Evolutionary conservation across 148 eudicot species (phyloP).

Genomic region (Salicornia ramosissima): DNA sequence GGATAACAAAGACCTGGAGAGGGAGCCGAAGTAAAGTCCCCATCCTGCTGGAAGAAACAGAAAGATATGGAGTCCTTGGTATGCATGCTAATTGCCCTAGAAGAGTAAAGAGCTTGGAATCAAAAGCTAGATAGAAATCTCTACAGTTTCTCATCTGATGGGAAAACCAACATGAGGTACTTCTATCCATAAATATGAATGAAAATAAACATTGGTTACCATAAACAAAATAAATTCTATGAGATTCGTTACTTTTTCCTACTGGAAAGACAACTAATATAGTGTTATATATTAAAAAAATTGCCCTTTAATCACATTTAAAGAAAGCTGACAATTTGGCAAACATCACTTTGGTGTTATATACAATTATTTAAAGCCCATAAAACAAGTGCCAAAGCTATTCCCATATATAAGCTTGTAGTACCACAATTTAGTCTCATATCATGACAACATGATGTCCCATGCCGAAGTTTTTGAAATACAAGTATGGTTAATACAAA

Average conservation of each 20-base stretch:
- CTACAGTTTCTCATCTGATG: neutral
- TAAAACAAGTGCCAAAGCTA: neutral
- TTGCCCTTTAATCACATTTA: no score
- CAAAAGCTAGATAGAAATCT: slow-evolving; percentile 1
- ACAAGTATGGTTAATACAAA: neutral
- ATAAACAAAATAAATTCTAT: no score
- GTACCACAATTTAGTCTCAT: neutral
- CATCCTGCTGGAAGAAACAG: slow-evolving; percentile 17
- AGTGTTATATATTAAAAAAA: no score
- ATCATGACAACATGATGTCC: neutral
- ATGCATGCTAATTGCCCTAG: slow-evolving; percentile 24
- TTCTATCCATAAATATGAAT: neutral
- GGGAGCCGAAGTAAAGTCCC: slow-evolving; percentile 17
- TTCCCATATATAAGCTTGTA: neutral
- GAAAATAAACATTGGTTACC: neutral
- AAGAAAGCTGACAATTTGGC: no score
- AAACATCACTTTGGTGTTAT: neutral
- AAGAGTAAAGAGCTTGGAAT: slow-evolving; percentile 3
- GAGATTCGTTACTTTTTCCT: neutral
- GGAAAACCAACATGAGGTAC: neutral
- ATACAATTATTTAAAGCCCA: neutral
- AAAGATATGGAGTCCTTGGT: slow-evolving; percentile 27
- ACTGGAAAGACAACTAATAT: no score
- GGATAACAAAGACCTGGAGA: slow-evolving; percentile 16
- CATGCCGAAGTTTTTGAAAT: neutral